These are phyloP conservation scores for Gliomastix tumulicola DNA, from an alignment of 2,329 filamentous ascomycete species.

Conservation along the genomic window DNA sequence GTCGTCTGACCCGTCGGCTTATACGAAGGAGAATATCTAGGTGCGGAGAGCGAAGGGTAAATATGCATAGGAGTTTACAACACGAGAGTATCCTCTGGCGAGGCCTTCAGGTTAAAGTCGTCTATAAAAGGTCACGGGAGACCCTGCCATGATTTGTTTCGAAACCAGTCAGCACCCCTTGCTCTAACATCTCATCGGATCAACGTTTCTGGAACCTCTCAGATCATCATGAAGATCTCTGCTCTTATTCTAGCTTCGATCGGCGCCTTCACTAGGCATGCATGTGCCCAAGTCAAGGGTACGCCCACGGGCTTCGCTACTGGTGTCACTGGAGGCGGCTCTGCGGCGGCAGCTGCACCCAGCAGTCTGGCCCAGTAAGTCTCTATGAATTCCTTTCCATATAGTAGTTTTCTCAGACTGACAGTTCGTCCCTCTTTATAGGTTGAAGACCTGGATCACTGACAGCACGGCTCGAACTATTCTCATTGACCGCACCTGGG, in stretches of 20 bases:
- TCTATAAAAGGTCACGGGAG: too few relatives aligned
- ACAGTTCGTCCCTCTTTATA: conserved; percentile 2
- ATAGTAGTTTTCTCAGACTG: not conserved
- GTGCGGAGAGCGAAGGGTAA: too few relatives aligned
- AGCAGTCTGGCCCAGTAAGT: not conserved
- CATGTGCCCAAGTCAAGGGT: conserved; percentile 16
- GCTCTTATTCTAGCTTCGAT: not conserved
- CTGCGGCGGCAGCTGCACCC: not conserved
- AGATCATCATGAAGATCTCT: not conserved
- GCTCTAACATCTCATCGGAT: too few relatives aligned
- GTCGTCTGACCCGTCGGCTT: too few relatives aligned
- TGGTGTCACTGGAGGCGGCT: not conserved
- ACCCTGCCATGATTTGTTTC: too few relatives aligned
- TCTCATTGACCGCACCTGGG: conserved; percentile 47
- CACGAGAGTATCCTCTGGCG: too few relatives aligned
- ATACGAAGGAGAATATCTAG: too few relatives aligned
- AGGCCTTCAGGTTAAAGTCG: too few relatives aligned
- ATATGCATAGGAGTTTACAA: too few relatives aligned
- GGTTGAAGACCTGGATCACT: conserved; percentile 25
- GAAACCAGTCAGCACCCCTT: too few relatives aligned
- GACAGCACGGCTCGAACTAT: conserved; percentile 48
- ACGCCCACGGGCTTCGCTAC: conserved; percentile 18
- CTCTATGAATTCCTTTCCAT: not conserved
- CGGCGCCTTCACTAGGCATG: not conserved
- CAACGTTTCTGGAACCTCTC: too few relatives aligned